These are phyloP conservation scores for Cardamine chenopodiifolia DNA, from an alignment of 345 rosid genomes.

Conservation along the genomic window DNA sequence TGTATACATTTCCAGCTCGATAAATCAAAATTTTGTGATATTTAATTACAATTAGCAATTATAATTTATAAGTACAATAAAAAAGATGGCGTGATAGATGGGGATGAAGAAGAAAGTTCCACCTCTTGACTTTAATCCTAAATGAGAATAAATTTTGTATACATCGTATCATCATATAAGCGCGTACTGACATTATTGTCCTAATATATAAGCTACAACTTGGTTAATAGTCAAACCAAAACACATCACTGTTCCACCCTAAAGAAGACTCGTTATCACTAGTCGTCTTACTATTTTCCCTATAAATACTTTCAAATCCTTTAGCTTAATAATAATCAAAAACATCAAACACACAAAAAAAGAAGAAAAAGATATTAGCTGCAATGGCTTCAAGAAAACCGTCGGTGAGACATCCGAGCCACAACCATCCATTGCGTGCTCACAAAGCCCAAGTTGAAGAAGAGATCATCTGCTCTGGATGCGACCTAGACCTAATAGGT, in stretches of 20 bases:
- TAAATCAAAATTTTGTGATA: too few relatives aligned
- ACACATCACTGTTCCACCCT: slow-evolving; percentile 2
- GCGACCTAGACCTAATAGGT: slow-evolving; percentile 37
- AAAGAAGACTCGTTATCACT: slow-evolving; percentile 11
- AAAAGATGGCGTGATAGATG: slow-evolving; percentile 12
- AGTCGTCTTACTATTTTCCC: slow-evolving; percentile 8
- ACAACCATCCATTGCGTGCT: slow-evolving; percentile 38
- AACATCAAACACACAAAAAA: neutral
- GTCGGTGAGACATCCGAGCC: slow-evolving; percentile 39
- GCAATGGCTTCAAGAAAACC: slow-evolving; percentile 36
- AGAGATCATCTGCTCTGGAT: slow-evolving; percentile 40
- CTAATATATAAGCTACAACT: slow-evolving; percentile 17
- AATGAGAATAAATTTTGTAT: slow-evolving; percentile 3
- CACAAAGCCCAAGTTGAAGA: slow-evolving; percentile 40
- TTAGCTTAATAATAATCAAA: slow-evolving; percentile 5
- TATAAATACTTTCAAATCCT: slow-evolving; percentile 22
- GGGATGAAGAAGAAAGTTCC: slow-evolving; percentile 13
- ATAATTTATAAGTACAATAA: neutral
- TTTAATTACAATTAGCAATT: too few relatives aligned
- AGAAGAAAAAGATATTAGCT: neutral
- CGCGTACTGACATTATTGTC: slow-evolving; percentile 22
- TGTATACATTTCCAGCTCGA: too few relatives aligned
- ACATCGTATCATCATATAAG: neutral
- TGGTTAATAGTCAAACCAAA: slow-evolving; percentile 36
- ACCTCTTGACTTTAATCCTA: slow-evolving; percentile 24